phyloP scores from a whole-genome alignment of 306 rosid species.

The Castanea crenata region DNA sequence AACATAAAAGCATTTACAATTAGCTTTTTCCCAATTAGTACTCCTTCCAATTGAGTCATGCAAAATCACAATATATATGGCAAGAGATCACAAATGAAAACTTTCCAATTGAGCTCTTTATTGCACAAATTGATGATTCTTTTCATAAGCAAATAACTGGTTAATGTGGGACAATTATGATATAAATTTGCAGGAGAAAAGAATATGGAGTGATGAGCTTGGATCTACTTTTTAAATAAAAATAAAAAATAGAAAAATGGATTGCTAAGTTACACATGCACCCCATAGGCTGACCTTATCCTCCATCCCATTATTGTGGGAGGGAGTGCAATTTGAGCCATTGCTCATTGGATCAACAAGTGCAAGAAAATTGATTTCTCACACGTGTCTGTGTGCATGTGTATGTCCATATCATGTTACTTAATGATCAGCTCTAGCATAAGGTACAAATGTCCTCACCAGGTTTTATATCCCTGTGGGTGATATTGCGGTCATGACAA shows the following conservation, averaged over 20 bases:
- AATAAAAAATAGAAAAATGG: too few relatives aligned
- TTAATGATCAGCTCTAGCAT: slow-evolving; percentile 1
- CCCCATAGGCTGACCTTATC: too few relatives aligned
- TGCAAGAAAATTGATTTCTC: slow-evolving; percentile 15
- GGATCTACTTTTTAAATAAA: too few relatives aligned
- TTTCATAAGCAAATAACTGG: not conserved
- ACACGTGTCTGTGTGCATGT: not conserved
- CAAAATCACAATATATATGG: slow-evolving; percentile 1
- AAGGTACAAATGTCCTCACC: slow-evolving; percentile 55
- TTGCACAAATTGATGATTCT: not conserved
- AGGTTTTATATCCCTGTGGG: slow-evolving; percentile 97
- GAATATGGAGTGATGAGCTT: not conserved
- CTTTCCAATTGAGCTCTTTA: not conserved
- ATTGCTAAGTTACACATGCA: too few relatives aligned
- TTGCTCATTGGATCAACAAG: not conserved
- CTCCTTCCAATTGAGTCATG: slow-evolving; percentile 20
- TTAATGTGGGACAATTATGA: not conserved
- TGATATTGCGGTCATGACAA: slow-evolving; percentile 89
- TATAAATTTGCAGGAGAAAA: not conserved
- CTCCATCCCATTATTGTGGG: too few relatives aligned
- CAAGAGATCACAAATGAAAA: slow-evolving; percentile 1
- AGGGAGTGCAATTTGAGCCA: too few relatives aligned
- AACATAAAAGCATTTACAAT: slow-evolving; percentile 5
- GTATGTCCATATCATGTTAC: not conserved
- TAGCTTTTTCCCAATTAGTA: slow-evolving; percentile 1